Evolutionary conservation across 2,329 filamentous ascomycete genomes (phyloP).

Genomic region (Colletotrichum sp.): DNA sequence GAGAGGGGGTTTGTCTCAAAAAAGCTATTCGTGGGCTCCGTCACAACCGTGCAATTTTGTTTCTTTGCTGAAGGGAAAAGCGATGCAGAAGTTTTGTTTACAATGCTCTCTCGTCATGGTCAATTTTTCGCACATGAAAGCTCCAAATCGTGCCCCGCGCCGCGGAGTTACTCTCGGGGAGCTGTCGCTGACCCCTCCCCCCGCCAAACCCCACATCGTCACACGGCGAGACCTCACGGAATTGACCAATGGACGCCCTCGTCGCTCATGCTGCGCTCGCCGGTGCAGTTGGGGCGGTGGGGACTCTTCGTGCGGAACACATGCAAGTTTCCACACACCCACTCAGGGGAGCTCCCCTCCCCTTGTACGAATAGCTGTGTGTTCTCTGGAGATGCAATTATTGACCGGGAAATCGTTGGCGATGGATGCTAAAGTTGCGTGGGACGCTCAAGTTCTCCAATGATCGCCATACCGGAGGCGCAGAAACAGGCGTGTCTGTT

Average conservation of each 20-base stretch:
- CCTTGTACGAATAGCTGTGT: background rate
- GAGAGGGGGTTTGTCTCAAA: background rate
- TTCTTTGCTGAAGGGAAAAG: background rate
- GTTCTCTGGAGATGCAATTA: background rate
- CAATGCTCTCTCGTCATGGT: background rate
- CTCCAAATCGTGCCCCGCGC: constrained; percentile 12
- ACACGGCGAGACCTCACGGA: background rate
- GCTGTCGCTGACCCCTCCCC: background rate
- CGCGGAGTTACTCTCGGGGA: constrained; percentile 4
- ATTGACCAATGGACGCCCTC: constrained; percentile 10
- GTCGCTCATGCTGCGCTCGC: background rate
- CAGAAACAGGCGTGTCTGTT: background rate
- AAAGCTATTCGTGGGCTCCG: background rate
- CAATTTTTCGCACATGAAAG: background rate
- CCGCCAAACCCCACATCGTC: constrained; percentile 12
- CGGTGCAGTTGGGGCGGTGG: background rate
- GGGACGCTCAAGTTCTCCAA: background rate
- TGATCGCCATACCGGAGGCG: background rate
- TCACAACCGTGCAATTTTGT: background rate
- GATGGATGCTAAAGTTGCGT: background rate
- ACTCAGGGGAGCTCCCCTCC: background rate
- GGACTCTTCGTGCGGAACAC: background rate
- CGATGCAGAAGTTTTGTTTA: background rate
- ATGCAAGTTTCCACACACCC: background rate
- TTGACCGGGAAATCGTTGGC: background rate